phyloP scores from a whole-genome alignment of 1,284 basidiomycete genomes.

The Irpex rosettiformis region DNA sequence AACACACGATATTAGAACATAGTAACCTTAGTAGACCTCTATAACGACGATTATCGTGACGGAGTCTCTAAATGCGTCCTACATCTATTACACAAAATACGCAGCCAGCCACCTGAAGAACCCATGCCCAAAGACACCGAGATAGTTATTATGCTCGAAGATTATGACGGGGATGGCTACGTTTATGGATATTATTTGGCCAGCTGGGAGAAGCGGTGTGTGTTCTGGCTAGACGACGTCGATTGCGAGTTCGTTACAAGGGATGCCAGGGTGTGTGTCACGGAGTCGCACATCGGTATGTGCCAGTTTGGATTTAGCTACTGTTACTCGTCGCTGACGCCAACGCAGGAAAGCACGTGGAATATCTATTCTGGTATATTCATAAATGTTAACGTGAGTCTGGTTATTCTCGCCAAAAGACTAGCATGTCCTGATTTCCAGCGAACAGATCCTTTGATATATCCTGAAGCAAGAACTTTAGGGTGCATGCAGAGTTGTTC shows the following conservation, averaged over 20 bases:
- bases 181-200: constrained; percentile 10
- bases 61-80: not conserved
- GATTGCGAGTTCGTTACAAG: not conserved
- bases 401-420: not conserved
- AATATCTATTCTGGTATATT: constrained; percentile 9
- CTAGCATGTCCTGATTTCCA: not conserved
- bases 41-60: not conserved
- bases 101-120: not conserved
- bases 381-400: not conserved
- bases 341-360: constrained; percentile 1
- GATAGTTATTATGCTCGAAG: constrained; percentile 10
- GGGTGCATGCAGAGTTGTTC: constrained; percentile 6
- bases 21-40: not conserved
- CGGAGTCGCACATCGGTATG: constrained; percentile 8
- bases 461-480: not conserved
- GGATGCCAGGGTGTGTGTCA: not conserved
- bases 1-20: not conserved
- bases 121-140: not conserved
- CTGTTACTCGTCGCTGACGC: not conserved
- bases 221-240: constrained; percentile 13
- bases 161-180: constrained; percentile 6
- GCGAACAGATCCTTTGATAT: not conserved
- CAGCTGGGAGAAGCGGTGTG: constrained; percentile 6
- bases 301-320: not conserved
- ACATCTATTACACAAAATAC: not conserved